Conservation (phyloP, 371 early-diverging fungal genomes). For the Neoconidiobolus thromboides region DNA sequence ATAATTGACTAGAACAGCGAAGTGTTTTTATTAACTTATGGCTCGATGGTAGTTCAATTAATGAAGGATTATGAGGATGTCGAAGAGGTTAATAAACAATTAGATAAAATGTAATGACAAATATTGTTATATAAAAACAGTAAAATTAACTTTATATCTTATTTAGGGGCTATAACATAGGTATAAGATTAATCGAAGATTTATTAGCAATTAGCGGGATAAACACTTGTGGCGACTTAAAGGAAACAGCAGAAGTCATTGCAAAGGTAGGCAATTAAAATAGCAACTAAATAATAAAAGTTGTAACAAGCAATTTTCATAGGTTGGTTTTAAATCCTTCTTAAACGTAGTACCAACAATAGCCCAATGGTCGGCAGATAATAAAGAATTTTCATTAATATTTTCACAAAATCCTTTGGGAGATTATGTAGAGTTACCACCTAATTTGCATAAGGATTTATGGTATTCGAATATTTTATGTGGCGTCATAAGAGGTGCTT, state of each 20-base stretch:
- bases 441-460: slow-evolving; percentile 56
- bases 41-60: slow-evolving; percentile 87
- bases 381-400: slow-evolving; percentile 69
- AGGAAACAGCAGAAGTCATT: slow-evolving; percentile 81
- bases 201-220: slow-evolving; percentile 71
- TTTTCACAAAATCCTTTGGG: slow-evolving; percentile 90
- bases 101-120: slow-evolving; percentile 74
- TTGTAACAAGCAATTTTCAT: background rate
- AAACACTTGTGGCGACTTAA: slow-evolving; percentile 70
- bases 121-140: background rate
- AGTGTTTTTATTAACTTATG: slow-evolving; percentile 94
- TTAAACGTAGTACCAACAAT: slow-evolving; percentile 74
- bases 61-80: slow-evolving; percentile 90
- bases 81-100: slow-evolving; percentile 77
- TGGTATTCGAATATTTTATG: slow-evolving; percentile 93
- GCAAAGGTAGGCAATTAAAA: slow-evolving; percentile 36
- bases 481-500: slow-evolving; percentile 82
- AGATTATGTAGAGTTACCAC: slow-evolving; percentile 72
- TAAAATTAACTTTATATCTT: background rate
- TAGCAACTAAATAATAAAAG: background rate
- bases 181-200: slow-evolving; percentile 87
- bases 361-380: slow-evolving; percentile 58
- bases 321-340: slow-evolving; percentile 90
- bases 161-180: slow-evolving; percentile 90
- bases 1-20: slow-evolving; percentile 50